Evolutionary conservation across 495 filamentous ascomycete genomes (phyloP), one percentile per base, ranked within the genome.

Genomic region (Neurospora discreta): DNA sequence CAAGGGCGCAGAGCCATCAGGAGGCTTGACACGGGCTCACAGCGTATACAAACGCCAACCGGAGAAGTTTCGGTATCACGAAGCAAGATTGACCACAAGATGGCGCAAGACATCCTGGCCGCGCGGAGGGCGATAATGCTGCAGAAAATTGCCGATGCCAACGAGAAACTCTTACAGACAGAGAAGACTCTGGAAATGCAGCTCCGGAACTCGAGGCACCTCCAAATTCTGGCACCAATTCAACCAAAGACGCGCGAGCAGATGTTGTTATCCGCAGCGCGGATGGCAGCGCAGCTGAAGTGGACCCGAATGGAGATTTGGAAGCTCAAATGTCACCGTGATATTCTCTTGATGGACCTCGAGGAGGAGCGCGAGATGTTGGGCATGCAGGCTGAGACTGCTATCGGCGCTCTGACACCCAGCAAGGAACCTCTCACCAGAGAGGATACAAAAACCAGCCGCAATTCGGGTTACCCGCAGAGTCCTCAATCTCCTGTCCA

Each of bases 241-340:
- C 90, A 95, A 74, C 87, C 89, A 3, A 92, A 92, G 77, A 94
- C 93, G 7, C 85, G 95, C 70, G 95, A 98, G 76, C 87, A 92
- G 39, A 88, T 98, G 71, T 86, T 98, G 30, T 84, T 93, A 75
- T 90, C 93, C 40, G 96, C 95, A 16, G 94, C 90, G 4, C 88
- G 91, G 13, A 90, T 97, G 82, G 89, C 94, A 33, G 94, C 94
- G 7, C 94, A 95, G 75, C 83, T 98, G 43, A 95, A 96, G 78
- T 98, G 94, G 95, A 88, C 90, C 23, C 85, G 95, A 72, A 93
- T 94, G 79, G 94, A 97, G 73, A 95, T 97, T 15, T 98, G 93
- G 93, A 92, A 90, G 36, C 86, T 94, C 72, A 94, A 88, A 78
- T 98, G 94, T 73, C 93, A 98, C 80, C 90, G 90, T 69, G 94